Conservation (phyloP, 805 yeast genomes). For the Monosporozyma aerobia region DNA sequence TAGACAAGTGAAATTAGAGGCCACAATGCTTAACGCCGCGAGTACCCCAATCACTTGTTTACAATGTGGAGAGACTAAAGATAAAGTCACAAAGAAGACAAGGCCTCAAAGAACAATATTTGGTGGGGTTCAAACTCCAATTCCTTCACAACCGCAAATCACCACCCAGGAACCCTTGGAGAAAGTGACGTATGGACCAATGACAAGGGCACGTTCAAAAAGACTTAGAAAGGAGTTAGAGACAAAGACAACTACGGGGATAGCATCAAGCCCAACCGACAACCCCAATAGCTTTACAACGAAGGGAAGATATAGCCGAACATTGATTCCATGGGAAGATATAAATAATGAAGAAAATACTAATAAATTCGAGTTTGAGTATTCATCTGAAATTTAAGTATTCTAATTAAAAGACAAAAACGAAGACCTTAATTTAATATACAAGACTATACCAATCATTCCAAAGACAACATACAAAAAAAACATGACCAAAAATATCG, state of each 20-base stretch:
- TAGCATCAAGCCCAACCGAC: not conserved
- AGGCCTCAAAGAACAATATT: not conserved
- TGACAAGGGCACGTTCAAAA: slow-evolving; percentile 1
- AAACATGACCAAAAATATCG: not conserved
- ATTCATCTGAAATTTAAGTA: not conserved
- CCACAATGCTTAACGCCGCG: not conserved
- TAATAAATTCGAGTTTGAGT: not conserved
- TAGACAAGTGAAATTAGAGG: slow-evolving; percentile 1
- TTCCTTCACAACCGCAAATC: not conserved
- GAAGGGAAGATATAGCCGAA: slow-evolving; percentile 8
- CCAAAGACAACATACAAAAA: not conserved
- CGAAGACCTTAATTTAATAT: not conserved
- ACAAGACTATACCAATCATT: not conserved
- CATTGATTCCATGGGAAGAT: slow-evolving; percentile 28
- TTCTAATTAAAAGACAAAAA: not conserved
- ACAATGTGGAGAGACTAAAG: not conserved
- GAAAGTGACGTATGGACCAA: not conserved
- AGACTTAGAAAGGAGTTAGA: not conserved
- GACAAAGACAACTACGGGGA: not conserved
- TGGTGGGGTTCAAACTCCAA: not conserved
- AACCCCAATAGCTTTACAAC: not conserved
- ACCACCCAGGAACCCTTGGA: not conserved
- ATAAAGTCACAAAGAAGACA: not conserved
- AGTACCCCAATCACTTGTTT: not conserved
- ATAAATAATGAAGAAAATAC: not conserved